Evolutionary conservation across 306 rosid species (phyloP).

Genomic region (Hippophae rhamnoides): DNA sequence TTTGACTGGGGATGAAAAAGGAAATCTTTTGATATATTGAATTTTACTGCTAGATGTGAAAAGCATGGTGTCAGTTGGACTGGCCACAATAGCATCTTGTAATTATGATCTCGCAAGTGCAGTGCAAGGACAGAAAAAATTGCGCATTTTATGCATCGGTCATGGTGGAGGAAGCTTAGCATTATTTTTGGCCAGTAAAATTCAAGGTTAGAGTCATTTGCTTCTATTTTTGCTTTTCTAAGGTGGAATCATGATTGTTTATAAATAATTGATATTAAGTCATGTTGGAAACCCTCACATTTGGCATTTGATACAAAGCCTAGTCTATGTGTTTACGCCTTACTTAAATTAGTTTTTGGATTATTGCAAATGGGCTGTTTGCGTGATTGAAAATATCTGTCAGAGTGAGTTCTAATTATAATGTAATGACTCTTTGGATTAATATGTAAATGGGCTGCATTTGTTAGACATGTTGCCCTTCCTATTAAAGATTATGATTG

Average conservation of each 20-base stretch:
- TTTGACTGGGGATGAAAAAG: neutral
- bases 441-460: too few species aligned
- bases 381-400: too few species aligned
- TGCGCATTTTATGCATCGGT: constrained; percentile 76
- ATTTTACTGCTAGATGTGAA: constrained; percentile 55
- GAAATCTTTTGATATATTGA: constrained; percentile 11
- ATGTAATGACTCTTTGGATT: too few species aligned
- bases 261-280: too few species aligned
- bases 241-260: neutral
- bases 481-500: too few species aligned
- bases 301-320: too few species aligned
- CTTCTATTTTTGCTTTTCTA: neutral
- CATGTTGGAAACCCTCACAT: too few species aligned
- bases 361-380: too few species aligned
- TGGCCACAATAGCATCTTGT: constrained; percentile 63
- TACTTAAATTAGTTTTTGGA: too few species aligned
- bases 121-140: constrained; percentile 44
- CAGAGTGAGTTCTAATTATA: too few species aligned
- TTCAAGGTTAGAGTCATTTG: constrained; percentile 47
- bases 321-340: too few species aligned
- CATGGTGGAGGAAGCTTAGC: constrained; percentile 98
- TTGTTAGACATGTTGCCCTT: too few species aligned
- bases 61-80: constrained; percentile 83
- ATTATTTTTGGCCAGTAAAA: constrained; percentile 69
- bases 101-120: constrained; percentile 46